These are phyloP conservation scores for Lachnellula arida DNA, from an alignment of 2,329 filamentous ascomycete species.

Conservation along the genomic window DNA sequence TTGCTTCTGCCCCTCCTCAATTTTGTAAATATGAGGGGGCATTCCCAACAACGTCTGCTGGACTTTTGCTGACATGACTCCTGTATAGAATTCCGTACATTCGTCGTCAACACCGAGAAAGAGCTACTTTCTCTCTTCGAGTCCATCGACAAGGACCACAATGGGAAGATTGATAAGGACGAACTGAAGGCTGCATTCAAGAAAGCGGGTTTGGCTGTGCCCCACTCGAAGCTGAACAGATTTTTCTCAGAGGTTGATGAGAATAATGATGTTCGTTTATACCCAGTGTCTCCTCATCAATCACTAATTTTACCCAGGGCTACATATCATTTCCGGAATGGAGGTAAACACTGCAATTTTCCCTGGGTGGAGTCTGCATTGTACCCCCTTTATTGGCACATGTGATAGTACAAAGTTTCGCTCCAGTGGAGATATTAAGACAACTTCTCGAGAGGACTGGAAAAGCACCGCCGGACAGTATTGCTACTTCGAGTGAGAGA, in stretches of 20 bases:
- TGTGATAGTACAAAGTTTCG: too few species aligned
- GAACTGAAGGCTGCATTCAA: constrained; percentile 78
- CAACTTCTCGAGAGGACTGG: background rate
- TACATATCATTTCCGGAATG: constrained; percentile 89
- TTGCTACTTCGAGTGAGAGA: background rate
- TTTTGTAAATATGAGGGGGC: background rate
- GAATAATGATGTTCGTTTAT: constrained; percentile 60
- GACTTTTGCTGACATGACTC: constrained; percentile 2
- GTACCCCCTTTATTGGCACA: too few species aligned
- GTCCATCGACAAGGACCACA: constrained; percentile 78
- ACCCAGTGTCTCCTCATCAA: background rate
- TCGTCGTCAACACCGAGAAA: constrained; percentile 81
- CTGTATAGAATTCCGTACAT: constrained; percentile 73
- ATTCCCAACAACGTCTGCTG: background rate
- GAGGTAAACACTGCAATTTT: constrained; percentile 59
- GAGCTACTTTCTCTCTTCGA: constrained; percentile 79
- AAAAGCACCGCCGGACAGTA: background rate
- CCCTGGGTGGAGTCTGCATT: background rate
- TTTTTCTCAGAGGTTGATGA: constrained; percentile 90
- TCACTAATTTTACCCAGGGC: constrained; percentile 32
- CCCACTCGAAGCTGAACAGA: constrained; percentile 68
- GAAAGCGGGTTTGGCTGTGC: constrained; percentile 72
- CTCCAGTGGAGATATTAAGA: too few species aligned
- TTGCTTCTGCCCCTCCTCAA: background rate
- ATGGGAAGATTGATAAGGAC: constrained; percentile 81